Evolutionary conservation across 768 basidiomycete genomes (phyloP).

Genomic region (Chalciporus piperatus): DNA sequence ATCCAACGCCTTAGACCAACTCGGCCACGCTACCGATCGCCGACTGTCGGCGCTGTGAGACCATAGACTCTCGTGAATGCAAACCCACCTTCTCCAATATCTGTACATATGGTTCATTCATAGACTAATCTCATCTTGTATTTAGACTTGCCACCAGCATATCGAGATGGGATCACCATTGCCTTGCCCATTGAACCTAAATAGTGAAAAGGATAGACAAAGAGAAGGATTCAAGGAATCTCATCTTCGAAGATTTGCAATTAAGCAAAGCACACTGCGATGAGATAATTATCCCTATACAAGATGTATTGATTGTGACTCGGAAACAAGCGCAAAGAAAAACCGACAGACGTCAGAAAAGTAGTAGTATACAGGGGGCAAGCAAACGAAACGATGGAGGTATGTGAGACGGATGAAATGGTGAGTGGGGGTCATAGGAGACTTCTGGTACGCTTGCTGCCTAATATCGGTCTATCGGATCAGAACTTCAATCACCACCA

Average conservation of each 20-base stretch:
- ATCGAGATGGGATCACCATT: no score
- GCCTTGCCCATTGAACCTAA: no score
- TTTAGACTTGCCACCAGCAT: no score
- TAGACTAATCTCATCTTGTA: no score
- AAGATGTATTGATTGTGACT: conserved; percentile 18
- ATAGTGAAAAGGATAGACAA: no score
- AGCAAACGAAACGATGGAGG: conserved; percentile 23
- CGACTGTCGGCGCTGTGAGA: not conserved
- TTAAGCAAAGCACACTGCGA: not conserved
- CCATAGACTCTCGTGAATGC: no score
- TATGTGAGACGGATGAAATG: conserved; percentile 25
- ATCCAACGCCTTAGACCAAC: conserved; percentile 91
- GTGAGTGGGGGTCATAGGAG: conserved; percentile 3
- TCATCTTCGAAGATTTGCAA: not conserved
- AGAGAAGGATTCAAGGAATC: not conserved
- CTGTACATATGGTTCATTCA: no score
- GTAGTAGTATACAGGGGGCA: conserved; percentile 27
- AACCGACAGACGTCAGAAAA: conserved; percentile 11
- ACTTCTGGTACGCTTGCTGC: conserved; percentile 26
- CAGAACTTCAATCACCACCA: conserved; percentile 17
- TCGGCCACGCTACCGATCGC: conserved; percentile 70
- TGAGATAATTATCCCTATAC: conserved; percentile 17
- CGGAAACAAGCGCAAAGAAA: conserved; percentile 7
- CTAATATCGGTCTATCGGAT: conserved; percentile 26
- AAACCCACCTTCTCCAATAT: no score